These are phyloP conservation scores for Alternaria incomplexa DNA, from an alignment of 2,329 filamentous ascomycete species.

Conservation along the genomic window DNA sequence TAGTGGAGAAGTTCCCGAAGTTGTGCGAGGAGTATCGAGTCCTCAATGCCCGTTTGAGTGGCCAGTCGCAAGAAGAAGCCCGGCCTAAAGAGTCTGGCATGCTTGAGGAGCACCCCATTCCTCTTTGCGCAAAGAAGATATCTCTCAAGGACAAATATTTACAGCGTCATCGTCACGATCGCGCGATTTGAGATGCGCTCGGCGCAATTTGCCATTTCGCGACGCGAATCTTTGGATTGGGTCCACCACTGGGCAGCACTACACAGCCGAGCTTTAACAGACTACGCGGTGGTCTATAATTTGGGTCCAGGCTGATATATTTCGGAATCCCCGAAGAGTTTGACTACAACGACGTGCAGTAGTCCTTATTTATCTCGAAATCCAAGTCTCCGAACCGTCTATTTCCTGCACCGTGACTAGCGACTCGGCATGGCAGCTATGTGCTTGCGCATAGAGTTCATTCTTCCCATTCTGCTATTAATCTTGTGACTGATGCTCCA, in stretches of 20 bases:
- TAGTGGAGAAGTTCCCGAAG: background rate
- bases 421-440: background rate
- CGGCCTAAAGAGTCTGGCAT: background rate
- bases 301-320: background rate
- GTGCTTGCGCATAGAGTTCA: background rate
- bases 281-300: background rate
- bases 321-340: background rate
- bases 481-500: background rate
- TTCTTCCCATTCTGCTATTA: background rate
- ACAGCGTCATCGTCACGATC: background rate
- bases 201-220: background rate
- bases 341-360: background rate
- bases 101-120: background rate
- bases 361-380: background rate
- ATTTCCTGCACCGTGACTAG: background rate
- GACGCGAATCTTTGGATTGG: background rate
- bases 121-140: background rate
- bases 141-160: background rate
- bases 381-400: background rate
- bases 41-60: background rate
- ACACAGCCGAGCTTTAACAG: background rate
- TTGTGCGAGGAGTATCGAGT: background rate
- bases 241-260: background rate
- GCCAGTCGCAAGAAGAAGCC: background rate
- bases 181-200: background rate